phyloP scores from a whole-genome alignment of 2,329 filamentous ascomycete genomes.

The Fusarium paranaense region DNA sequence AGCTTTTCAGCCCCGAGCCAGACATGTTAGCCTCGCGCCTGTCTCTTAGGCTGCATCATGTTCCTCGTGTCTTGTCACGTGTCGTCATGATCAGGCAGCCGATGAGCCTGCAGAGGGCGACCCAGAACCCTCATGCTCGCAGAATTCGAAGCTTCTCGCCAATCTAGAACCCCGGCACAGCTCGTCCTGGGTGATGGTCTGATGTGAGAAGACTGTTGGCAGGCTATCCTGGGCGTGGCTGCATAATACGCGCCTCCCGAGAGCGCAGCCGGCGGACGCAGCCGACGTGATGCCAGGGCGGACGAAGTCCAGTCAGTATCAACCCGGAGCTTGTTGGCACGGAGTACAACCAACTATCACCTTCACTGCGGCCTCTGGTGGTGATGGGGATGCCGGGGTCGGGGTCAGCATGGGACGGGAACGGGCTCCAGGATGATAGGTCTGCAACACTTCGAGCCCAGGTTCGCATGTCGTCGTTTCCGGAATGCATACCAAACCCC shows the following conservation, averaged over 20 bases:
- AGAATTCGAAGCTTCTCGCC: conserved; percentile 1
- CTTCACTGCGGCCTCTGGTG: conserved; percentile 18
- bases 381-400: conserved; percentile 23
- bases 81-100: not conserved
- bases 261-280: conserved; percentile 30
- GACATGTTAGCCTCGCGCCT: not conserved
- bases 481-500: not conserved
- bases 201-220: conserved; percentile 37
- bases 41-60: not conserved
- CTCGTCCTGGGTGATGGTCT: conserved; percentile 37
- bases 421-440: conserved; percentile 28
- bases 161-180: conserved; percentile 4
- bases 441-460: conserved; percentile 14
- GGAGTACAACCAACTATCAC: conserved; percentile 35
- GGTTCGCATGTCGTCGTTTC: conserved; percentile 3
- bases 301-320: conserved; percentile 29
- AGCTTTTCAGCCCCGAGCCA: not conserved
- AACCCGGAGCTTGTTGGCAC: conserved; percentile 29
- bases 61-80: not conserved
- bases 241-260: conserved; percentile 40
- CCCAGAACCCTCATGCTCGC: not conserved
- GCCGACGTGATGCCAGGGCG: conserved; percentile 25
- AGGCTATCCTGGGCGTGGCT: conserved; percentile 41
- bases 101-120: not conserved
- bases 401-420: conserved; percentile 25